phyloP scores from a whole-genome alignment of 495 filamentous ascomycete species.

The Podospora tetraspora region DNA sequence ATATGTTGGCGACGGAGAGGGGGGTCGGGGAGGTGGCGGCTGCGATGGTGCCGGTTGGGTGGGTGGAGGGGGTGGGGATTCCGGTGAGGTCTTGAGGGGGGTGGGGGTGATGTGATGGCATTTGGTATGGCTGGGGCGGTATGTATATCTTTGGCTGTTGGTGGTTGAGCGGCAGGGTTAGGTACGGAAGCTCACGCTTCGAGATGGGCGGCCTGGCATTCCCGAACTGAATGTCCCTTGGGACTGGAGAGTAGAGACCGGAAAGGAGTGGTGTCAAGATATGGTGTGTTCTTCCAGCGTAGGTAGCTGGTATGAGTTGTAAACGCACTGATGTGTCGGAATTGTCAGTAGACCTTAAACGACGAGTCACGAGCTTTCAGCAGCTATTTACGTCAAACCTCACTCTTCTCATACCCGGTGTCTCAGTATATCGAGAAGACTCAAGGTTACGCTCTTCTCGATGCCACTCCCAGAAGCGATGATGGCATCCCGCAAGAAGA shows the following conservation, averaged over 20 bases:
- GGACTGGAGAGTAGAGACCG: not conserved
- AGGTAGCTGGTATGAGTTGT: not conserved
- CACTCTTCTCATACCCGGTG: not conserved
- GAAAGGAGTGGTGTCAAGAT: not conserved
- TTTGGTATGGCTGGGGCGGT: no score
- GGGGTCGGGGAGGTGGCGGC: slow-evolving; percentile 77
- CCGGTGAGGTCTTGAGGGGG: not conserved
- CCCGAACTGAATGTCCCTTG: not conserved
- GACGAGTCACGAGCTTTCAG: not conserved
- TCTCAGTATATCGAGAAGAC: not conserved
- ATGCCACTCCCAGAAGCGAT: no score
- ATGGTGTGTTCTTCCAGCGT: not conserved
- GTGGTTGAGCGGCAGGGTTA: not conserved
- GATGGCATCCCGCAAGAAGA: no score
- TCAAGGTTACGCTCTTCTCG: not conserved
- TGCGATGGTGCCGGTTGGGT: slow-evolving; percentile 81
- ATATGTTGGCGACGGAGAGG: slow-evolving; percentile 77
- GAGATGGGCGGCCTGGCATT: not conserved
- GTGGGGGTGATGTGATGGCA: no score
- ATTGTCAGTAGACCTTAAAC: not conserved
- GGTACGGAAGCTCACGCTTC: not conserved
- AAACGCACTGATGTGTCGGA: not conserved
- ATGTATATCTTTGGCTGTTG: not conserved
- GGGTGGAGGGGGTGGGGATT: slow-evolving; percentile 53
- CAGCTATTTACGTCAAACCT: not conserved